Evolutionary conservation across 257 asterid genomes (phyloP).

Genomic region (Forsythia viridissima): DNA sequence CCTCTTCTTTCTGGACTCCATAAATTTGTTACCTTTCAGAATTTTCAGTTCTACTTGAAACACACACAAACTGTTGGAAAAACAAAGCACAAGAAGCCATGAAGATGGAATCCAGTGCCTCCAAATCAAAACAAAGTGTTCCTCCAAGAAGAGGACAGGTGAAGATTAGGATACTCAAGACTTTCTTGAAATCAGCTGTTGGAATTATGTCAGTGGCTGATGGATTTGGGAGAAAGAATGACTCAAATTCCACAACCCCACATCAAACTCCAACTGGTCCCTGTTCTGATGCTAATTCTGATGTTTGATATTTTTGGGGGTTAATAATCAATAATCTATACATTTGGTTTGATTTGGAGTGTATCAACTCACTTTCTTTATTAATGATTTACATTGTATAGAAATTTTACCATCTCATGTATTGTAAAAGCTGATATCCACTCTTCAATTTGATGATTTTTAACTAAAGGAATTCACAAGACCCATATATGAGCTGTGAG

Average conservation of each 20-base stretch:
- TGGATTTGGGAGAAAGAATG: not conserved
- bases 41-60: not conserved
- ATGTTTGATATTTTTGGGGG: too few relatives aligned
- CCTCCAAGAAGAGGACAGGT: conserved; percentile 24
- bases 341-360: not conserved
- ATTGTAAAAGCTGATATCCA: not conserved
- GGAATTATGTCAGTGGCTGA: not conserved
- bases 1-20: not conserved
- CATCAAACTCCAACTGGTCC: not conserved
- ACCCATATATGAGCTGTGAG: not conserved
- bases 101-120: not conserved
- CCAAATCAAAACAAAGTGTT: not conserved
- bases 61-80: too few relatives aligned
- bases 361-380: not conserved
- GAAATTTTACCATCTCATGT: not conserved
- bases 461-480: too few relatives aligned
- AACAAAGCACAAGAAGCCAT: too few relatives aligned
- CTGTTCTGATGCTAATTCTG: not conserved
- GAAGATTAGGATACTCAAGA: not conserved
- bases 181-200: not conserved
- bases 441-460: not conserved
- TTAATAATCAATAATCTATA: too few relatives aligned
- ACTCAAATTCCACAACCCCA: not conserved
- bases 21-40: too few relatives aligned
- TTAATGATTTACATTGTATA: too few relatives aligned